Evolutionary conservation across 2,329 filamentous ascomycete species (phyloP), one percentile per base, ranked within the genome.

Genomic region (Aspergillus sp.): DNA sequence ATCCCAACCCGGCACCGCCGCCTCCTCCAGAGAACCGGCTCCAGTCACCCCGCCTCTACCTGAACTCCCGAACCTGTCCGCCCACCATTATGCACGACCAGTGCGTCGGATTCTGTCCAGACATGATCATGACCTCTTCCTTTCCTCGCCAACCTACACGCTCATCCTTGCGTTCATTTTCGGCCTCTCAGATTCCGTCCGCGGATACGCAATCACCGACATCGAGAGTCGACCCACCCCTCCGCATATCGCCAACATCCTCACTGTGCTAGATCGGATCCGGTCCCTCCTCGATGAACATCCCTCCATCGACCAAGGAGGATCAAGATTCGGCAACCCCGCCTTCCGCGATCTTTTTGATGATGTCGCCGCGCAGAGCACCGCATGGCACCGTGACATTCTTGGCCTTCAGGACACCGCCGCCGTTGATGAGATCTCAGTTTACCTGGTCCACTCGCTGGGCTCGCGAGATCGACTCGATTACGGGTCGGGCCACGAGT

Each of bases 401-500:
- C 60, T 77, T 3, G 70, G 67, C 3, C 49, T 76, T 14, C 52
- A 69, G 2, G 63, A 75, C 45, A 49, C 68, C 14, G 71, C 71
- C 1, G 87, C 88, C 13, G 78, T 87, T 45, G 74, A 80, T 3
- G 94, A 99, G 69, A 77, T 88, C 4, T 87, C 87, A 0, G 84
- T 86, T 25, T 99, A 99, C 72, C 80, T 99, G 31, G 76, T 82
- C 58, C 83, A 96, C 65, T 87, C 89, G 0, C 92, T 97, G 59
- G 94, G 94, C 43, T 96, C 96, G 68, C 83, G 87, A 42, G 83
- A 83, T 47, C 84, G 93, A 38, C 94, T 99, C 65, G 94, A 99
- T 76, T 99, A 99, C 71, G 94, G 94, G 47, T 97, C 91, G 0
- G 94, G 94, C 2, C 94, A 99, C 71, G 94, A 99, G 75, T 82